phyloP scores from a whole-genome alignment of 2,329 filamentous ascomycete species.

The Scedosporium minutisporum region DNA sequence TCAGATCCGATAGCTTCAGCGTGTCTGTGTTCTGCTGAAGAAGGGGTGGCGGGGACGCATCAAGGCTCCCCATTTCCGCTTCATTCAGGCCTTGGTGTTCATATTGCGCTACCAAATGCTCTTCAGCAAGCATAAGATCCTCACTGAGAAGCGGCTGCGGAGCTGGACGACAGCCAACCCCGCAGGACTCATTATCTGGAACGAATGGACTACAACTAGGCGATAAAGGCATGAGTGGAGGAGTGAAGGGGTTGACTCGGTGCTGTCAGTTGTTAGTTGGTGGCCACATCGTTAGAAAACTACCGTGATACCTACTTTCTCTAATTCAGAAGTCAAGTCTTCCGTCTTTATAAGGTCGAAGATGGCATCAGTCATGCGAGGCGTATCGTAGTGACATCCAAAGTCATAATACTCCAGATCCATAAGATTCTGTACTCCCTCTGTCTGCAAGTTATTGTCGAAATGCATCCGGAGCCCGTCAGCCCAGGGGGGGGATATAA shows the following conservation, averaged over 20 bases:
- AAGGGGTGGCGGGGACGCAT: neutral
- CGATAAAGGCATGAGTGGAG: neutral
- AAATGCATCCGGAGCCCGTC: constrained; percentile 8
- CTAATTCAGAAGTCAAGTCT: neutral
- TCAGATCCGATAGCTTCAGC: neutral
- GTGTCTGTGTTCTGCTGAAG: neutral
- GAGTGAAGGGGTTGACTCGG: neutral
- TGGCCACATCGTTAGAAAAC: neutral
- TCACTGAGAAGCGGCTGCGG: constrained; percentile 8
- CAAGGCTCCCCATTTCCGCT: neutral
- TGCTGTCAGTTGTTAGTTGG: neutral
- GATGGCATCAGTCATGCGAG: neutral
- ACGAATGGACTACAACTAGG: neutral
- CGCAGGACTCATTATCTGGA: constrained; percentile 1
- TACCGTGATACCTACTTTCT: neutral
- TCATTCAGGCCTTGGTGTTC: neutral
- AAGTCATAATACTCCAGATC: constrained; percentile 1
- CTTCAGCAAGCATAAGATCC: constrained; percentile 1
- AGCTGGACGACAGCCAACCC: constrained; percentile 15
- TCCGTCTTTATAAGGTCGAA: neutral
- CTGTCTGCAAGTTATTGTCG: neutral
- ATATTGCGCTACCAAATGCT: neutral
- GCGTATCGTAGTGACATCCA: neutral
- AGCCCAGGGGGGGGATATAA: constrained; percentile 7
- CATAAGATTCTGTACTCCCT: constrained; percentile 6